These are phyloP conservation scores for Phytopythium helicoides DNA, from an alignment of 352 stramenopile species.

Conservation along the genomic window DNA sequence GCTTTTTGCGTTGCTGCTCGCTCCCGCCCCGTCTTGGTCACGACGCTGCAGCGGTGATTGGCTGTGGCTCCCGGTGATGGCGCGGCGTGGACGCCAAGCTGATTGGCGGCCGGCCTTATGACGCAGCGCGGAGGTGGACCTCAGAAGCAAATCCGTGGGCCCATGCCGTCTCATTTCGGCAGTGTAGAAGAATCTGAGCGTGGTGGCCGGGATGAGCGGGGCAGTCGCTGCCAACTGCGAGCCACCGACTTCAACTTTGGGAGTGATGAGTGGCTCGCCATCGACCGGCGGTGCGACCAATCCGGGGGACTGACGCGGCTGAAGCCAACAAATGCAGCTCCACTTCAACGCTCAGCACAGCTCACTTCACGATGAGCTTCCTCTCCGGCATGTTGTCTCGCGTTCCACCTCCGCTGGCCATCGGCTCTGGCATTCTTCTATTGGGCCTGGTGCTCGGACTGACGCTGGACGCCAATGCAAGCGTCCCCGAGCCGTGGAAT, in stretches of 20 bases:
- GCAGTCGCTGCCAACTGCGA: no score
- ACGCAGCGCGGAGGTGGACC: background rate
- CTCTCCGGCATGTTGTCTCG: slow-evolving; percentile 16
- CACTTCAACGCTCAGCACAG: background rate
- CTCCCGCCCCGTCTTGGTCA: background rate
- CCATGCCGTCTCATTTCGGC: no score
- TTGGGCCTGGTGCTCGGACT: slow-evolving; percentile 40
- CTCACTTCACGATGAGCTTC: background rate
- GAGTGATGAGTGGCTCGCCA: background rate
- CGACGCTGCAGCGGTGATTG: background rate
- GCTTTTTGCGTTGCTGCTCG: no score
- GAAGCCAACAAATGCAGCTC: background rate
- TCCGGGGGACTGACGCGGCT: background rate
- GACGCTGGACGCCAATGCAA: slow-evolving; percentile 40
- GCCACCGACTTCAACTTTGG: background rate
- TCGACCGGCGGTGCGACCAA: background rate
- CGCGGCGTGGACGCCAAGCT: background rate
- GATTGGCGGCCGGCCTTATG: background rate
- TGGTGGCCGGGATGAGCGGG: background rate
- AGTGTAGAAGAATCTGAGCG: background rate
- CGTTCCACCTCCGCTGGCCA: slow-evolving; percentile 44
- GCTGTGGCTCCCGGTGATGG: background rate
- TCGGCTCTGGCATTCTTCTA: slow-evolving; percentile 35
- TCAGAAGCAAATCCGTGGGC: background rate
- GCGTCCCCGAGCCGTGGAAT: slow-evolving; percentile 64